Percentiles rank a stretch among this genome's conserved stretches.
These are phyloP conservation scores for Aspergillus ibericus DNA, from an alignment of 2,329 filamentous ascomycete genomes.

Conservation along the genomic window DNA sequence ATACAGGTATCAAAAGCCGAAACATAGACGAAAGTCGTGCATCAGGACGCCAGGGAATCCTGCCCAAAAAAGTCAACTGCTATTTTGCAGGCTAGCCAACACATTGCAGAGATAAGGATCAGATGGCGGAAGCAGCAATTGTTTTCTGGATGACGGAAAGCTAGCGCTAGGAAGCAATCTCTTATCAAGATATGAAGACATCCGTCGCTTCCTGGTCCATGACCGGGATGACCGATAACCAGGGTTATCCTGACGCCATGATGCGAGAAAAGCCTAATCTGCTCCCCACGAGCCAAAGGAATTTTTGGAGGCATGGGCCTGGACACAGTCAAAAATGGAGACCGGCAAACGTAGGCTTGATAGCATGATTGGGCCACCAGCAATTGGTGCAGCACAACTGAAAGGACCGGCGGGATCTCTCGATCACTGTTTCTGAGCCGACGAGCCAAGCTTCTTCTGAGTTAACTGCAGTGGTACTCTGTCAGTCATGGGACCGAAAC, in stretches of 20 bases:
- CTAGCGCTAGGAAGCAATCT: not conserved
- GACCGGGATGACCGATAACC: not conserved
- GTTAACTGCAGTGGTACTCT: slow-evolving; percentile 22
- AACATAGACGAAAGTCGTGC: not conserved
- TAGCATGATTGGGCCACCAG: not conserved
- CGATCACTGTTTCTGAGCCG: slow-evolving; percentile 5
- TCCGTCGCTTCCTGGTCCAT: not conserved
- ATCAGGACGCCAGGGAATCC: slow-evolving; percentile 3
- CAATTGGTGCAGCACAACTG: not conserved
- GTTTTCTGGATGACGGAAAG: slow-evolving; percentile 5
- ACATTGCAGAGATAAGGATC: slow-evolving; percentile 6
- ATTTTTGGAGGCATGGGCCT: not conserved
- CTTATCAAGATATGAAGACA: slow-evolving; percentile 2
- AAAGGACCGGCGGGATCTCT: no score
- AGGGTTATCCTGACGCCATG: not conserved
- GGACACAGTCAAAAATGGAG: not conserved
- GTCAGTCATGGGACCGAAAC: slow-evolving; percentile 8
- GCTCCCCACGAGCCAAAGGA: not conserved
- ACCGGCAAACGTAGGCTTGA: not conserved
- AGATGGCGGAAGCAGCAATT: slow-evolving; percentile 8
- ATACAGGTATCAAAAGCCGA: not conserved
- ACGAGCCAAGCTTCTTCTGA: slow-evolving; percentile 28
- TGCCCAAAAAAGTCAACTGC: slow-evolving; percentile 7
- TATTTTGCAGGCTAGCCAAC: slow-evolving; percentile 11
- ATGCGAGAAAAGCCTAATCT: not conserved